These are phyloP conservation scores for Termitomyces sp. DNA, from an alignment of 768 basidiomycete genomes.

Conservation along the genomic window DNA sequence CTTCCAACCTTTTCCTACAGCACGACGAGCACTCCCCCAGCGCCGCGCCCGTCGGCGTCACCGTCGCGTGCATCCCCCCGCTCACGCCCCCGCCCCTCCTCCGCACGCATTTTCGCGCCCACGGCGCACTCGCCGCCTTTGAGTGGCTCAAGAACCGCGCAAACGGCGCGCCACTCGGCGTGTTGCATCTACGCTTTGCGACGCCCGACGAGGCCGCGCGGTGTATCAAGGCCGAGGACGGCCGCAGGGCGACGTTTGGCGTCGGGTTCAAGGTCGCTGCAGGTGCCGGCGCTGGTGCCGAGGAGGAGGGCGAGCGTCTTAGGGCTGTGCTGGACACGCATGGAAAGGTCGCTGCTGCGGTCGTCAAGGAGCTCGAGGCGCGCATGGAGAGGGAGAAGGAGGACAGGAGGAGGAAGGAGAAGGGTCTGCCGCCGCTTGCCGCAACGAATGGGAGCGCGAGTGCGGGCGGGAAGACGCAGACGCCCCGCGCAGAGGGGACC, in stretches of 20 bases:
- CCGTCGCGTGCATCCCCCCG: conserved; percentile 67
- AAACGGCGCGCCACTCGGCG: conserved; percentile 80
- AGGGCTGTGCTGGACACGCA: conserved; percentile 79
- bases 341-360: conserved; percentile 55
- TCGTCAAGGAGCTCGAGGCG: conserved; percentile 63
- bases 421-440: conserved; percentile 9
- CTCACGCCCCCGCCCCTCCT: conserved; percentile 65
- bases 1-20: conserved; percentile 29
- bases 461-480: background rate
- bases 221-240: conserved; percentile 65
- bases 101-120: conserved; percentile 54
- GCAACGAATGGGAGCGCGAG: background rate
- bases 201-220: conserved; percentile 62
- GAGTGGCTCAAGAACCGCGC: conserved; percentile 75
- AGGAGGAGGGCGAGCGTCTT: conserved; percentile 59
- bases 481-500: background rate
- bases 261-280: background rate
- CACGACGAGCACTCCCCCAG: conserved; percentile 70
- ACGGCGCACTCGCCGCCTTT: conserved; percentile 61
- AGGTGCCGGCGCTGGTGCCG: conserved; percentile 13
- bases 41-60: conserved; percentile 69
- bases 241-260: conserved; percentile 48
- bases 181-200: conserved; percentile 67
- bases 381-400: conserved; percentile 44
- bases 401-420: conserved; percentile 33